These are phyloP conservation scores for Leccinum fuscescens DNA, from an alignment of 1,284 basidiomycete genomes.

Conservation along the genomic window DNA sequence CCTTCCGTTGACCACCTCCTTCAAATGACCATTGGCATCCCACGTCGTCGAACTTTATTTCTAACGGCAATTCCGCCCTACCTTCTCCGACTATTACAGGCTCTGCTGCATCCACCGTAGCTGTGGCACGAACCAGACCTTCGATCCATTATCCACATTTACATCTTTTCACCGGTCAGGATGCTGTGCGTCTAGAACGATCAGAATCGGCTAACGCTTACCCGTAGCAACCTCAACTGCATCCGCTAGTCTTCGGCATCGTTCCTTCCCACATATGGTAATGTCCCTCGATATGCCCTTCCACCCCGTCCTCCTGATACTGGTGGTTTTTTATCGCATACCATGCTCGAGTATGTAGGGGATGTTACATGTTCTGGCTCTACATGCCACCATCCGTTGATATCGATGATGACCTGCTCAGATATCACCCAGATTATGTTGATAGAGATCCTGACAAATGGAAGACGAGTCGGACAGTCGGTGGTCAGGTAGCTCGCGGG, in stretches of 20 bases:
- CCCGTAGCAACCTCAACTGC: conserved; percentile 12
- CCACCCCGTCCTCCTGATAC: conserved; percentile 21
- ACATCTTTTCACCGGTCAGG: conserved; percentile 23
- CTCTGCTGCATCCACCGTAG: conserved; percentile 10
- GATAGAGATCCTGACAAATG: conserved; percentile 2
- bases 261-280: conserved; percentile 24
- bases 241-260: conserved; percentile 17
- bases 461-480: conserved; percentile 28
- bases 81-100: conserved; percentile 2
- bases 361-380: conserved; percentile 9
- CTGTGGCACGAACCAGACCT: conserved; percentile 12
- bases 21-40: conserved; percentile 19
- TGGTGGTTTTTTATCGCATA: conserved; percentile 16
- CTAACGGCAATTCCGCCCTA: conserved; percentile 7
- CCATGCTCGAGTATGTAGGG: conserved; percentile 15
- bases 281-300: conserved; percentile 17
- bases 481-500: conserved; percentile 23
- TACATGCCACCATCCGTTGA: conserved; percentile 9
- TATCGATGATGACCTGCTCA: conserved; percentile 16
- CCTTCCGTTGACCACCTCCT: conserved; percentile 17
- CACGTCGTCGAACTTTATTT: conserved; percentile 21
- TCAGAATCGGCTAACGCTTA: conserved; percentile 5
- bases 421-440: conserved; percentile 14
- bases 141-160: conserved; percentile 18
- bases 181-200: conserved; percentile 6